Evolutionary conservation across 352 stramenopile species (phyloP).

Genomic region (Phytophthora hybrid): DNA sequence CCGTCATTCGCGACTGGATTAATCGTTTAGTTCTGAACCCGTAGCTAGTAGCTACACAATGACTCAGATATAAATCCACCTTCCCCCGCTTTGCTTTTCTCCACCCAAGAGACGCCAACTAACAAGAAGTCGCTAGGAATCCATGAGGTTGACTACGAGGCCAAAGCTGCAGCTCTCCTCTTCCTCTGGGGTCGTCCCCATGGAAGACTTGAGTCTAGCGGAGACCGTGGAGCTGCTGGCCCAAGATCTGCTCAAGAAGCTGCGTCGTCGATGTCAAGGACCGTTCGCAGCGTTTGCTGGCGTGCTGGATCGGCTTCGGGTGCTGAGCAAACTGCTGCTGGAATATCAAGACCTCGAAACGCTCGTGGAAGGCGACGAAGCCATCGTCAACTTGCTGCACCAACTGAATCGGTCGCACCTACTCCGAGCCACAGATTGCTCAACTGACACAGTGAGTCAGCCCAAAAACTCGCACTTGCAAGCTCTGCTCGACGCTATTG

Average conservation of each 20-base stretch:
- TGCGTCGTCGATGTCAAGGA: slow-evolving; percentile 6
- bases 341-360: slow-evolving; percentile 1
- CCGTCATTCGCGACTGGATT: slow-evolving; percentile 3
- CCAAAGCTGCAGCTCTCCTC: slow-evolving; percentile 11
- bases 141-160: slow-evolving; percentile 5
- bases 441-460: background rate
- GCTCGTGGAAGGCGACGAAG: slow-evolving; percentile 17
- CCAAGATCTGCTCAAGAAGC: slow-evolving; percentile 4
- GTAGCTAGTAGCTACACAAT: background rate
- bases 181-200: background rate
- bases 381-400: slow-evolving; percentile 9
- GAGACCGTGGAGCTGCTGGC: slow-evolving; percentile 17
- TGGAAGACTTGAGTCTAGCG: background rate
- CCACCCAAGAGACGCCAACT: background rate
- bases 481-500: background rate
- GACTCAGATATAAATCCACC: background rate
- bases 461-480: background rate
- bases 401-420: slow-evolving; percentile 9
- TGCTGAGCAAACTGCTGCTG: slow-evolving; percentile 12
- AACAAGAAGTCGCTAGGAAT: no score
- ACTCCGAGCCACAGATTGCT: background rate
- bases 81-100: background rate
- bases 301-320: slow-evolving; percentile 6
- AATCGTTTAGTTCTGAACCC: slow-evolving; percentile 6
- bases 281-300: slow-evolving; percentile 2